Conservation (phyloP, 2,329 filamentous ascomycete species). For the Fusarium sp. region DNA sequence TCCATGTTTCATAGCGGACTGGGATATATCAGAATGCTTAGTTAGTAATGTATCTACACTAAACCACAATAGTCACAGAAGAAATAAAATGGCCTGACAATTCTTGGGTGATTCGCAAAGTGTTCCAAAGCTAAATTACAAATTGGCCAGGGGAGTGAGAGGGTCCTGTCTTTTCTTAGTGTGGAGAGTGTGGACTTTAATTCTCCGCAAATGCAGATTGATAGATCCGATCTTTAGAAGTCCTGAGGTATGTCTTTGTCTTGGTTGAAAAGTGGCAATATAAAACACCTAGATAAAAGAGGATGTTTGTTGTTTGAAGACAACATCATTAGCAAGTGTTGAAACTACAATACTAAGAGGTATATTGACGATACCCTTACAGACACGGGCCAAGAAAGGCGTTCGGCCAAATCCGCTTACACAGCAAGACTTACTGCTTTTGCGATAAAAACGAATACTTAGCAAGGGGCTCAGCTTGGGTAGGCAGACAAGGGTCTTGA, state of each 20-base stretch:
- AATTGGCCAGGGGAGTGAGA: constrained; percentile 16
- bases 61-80: constrained; percentile 18
- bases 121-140: constrained; percentile 1
- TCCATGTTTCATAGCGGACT: constrained; percentile 22
- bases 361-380: background rate
- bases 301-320: background rate
- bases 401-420: constrained; percentile 31
- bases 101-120: constrained; percentile 8
- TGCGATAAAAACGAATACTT: constrained; percentile 7
- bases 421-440: constrained; percentile 3
- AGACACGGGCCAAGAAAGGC: constrained; percentile 21
- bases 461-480: constrained; percentile 18
- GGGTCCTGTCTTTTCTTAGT: constrained; percentile 9
- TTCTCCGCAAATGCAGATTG: constrained; percentile 21
- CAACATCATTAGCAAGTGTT: background rate
- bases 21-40: background rate
- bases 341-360: background rate
- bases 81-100: constrained; percentile 28
- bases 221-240: background rate
- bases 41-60: background rate
- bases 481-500: background rate
- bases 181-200: constrained; percentile 12
- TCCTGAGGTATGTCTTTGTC: too few relatives aligned
- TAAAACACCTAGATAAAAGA: background rate
- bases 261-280: background rate